Evolutionary conservation across 805 yeast species (phyloP).

Genomic region (Monosporozyma yasuniensis): DNA sequence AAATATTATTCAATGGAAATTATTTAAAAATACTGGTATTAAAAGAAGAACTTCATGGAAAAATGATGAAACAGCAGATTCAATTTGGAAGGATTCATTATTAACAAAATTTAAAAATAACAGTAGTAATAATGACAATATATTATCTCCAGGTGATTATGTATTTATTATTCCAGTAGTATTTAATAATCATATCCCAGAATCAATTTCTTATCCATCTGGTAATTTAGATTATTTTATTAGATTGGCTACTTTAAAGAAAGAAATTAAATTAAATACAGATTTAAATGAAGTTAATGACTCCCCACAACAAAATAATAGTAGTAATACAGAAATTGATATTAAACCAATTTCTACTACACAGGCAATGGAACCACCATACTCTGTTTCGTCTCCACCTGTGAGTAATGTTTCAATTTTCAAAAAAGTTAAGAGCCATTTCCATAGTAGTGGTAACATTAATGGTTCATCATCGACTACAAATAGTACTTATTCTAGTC

Average conservation of each 20-base stretch:
- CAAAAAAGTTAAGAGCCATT: constrained; percentile 4
- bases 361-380: background rate
- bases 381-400: background rate
- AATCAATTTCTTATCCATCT: constrained; percentile 28
- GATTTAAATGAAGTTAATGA: too few species aligned
- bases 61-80: constrained; percentile 5
- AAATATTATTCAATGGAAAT: constrained; percentile 9
- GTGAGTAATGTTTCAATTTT: constrained; percentile 1
- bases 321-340: background rate
- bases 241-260: constrained; percentile 8
- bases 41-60: constrained; percentile 5
- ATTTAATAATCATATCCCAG: constrained; percentile 56
- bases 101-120: constrained; percentile 2
- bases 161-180: constrained; percentile 56
- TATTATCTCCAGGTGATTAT: constrained; percentile 55
- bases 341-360: background rate
- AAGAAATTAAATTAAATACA: background rate
- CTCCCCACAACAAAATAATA: too few species aligned
- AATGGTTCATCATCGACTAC: background rate
- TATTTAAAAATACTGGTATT: constrained; percentile 14
- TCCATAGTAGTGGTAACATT: background rate
- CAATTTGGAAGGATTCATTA: constrained; percentile 3
- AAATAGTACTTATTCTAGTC: background rate
- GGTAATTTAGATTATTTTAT: constrained; percentile 23
- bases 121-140: constrained; percentile 1